Evolutionary conservation across 139 green algal genomes (phyloP).

Genomic region (Pleodorina starrii): DNA sequence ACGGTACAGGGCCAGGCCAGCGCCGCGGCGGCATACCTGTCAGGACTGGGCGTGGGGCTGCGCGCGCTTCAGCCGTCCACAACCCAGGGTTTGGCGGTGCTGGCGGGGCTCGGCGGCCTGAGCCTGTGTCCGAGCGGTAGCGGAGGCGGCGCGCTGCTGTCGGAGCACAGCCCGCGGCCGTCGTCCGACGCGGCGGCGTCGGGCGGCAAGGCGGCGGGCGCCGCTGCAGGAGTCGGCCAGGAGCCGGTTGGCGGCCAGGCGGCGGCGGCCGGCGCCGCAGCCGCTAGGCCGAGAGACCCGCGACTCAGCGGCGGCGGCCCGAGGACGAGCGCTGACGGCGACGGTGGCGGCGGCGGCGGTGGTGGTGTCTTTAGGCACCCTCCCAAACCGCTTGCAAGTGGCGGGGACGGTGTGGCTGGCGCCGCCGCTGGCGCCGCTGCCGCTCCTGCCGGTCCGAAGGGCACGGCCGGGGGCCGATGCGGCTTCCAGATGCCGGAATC

Average conservation of each 20-base stretch:
- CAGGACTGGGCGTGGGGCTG: not conserved
- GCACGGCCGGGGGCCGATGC: not conserved
- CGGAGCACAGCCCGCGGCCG: slow-evolving; percentile 14
- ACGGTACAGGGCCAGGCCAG: not conserved
- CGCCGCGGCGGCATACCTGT: slow-evolving; percentile 7
- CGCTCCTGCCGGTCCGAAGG: not conserved
- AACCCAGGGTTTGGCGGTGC: not conserved
- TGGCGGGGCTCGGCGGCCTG: not conserved
- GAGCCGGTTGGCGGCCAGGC: not conserved
- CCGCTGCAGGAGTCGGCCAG: not conserved
- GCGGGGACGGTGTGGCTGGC: not conserved
- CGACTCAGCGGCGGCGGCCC: slow-evolving; percentile 5
- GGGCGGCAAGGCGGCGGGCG: not conserved
- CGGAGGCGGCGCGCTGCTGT: not conserved
- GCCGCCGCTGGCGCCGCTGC: not conserved
- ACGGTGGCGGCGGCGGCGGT: not conserved
- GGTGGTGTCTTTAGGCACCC: not conserved
- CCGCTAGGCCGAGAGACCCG: not conserved
- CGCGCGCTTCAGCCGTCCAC: not conserved
- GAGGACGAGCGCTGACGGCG: slow-evolving; percentile 14
- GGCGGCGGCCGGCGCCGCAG: not conserved
- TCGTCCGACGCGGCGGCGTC: not conserved
- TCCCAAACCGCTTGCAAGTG: not conserved
- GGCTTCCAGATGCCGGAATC: not conserved
- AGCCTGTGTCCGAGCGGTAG: slow-evolving; percentile 10